A percentile compares a stretch with the other conserved stretches of the same genome.
These are phyloP conservation scores for Acer campestre DNA, from an alignment of 345 rosid genomes.

Conservation along the genomic window DNA sequence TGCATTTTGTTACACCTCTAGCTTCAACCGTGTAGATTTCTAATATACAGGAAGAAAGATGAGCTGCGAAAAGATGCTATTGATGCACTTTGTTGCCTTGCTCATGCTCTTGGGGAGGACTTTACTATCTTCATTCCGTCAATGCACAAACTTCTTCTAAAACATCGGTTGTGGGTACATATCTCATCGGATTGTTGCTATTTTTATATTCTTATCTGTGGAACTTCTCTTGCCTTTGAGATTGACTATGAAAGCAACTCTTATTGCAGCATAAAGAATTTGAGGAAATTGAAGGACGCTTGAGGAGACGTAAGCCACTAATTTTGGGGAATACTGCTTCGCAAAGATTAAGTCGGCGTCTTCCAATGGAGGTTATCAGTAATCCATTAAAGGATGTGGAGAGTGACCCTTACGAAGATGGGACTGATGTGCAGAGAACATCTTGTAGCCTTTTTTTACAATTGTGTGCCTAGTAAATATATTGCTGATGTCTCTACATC, in stretches of 20 bases:
- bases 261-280: conserved; percentile 90
- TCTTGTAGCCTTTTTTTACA: conserved; percentile 33
- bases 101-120: conserved; percentile 98
- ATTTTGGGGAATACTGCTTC: conserved; percentile 80
- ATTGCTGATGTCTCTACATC: background rate
- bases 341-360: conserved; percentile 73
- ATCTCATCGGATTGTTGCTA: conserved; percentile 8
- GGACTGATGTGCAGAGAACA: conserved; percentile 59
- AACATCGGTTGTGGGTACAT: conserved; percentile 68
- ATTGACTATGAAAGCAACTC: conserved; percentile 10
- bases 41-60: conserved; percentile 68
- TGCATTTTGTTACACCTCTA: conserved; percentile 1
- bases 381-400: conserved; percentile 84
- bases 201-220: conserved; percentile 1
- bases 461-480: background rate
- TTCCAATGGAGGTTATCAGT: conserved; percentile 84
- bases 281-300: conserved; percentile 87
- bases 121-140: conserved; percentile 94
- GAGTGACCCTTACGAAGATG: conserved; percentile 84
- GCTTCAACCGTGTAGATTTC: background rate
- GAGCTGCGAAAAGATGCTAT: conserved; percentile 96
- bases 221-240: conserved; percentile 1
- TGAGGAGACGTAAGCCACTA: conserved; percentile 78
- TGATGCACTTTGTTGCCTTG: conserved; percentile 96
- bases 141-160: conserved; percentile 79